phyloP scores from a whole-genome alignment of 1,139 yeast genomes.

The Candida gigantensis region DNA sequence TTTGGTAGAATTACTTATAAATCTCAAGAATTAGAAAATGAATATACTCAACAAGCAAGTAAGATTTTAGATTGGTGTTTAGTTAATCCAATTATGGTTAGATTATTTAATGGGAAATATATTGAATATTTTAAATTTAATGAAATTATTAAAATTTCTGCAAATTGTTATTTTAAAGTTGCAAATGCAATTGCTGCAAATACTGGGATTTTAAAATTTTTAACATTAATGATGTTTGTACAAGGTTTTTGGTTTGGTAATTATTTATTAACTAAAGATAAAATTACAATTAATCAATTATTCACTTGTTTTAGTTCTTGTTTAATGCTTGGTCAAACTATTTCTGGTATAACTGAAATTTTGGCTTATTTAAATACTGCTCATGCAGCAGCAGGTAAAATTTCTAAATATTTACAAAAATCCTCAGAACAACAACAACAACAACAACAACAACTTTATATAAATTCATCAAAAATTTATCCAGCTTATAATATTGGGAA shows the following conservation, averaged over 20 bases:
- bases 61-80: conserved; percentile 72
- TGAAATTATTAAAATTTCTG: conserved; percentile 42
- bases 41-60: conserved; percentile 55
- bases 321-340: conserved; percentile 61
- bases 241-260: conserved; percentile 94
- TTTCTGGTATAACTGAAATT: conserved; percentile 53
- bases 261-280: conserved; percentile 53
- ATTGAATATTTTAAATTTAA: conserved; percentile 51
- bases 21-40: conserved; percentile 60
- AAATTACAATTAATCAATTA: conserved; percentile 58
- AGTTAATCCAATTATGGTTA: conserved; percentile 57
- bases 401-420: conserved; percentile 19
- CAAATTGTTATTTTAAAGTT: conserved; percentile 46
- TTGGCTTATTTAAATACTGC: conserved; percentile 63
- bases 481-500: conserved; percentile 42
- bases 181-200: conserved; percentile 57
- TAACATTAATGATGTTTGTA: conserved; percentile 74
- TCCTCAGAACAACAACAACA: conserved; percentile 1
- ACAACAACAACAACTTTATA: too few species aligned
- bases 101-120: conserved; percentile 59
- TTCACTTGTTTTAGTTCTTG: conserved; percentile 85
- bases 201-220: conserved; percentile 53
- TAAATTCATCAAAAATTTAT: conserved; percentile 11
- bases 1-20: conserved; percentile 55
- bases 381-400: conserved; percentile 54